A percentile compares a stretch with the other conserved stretches of the same genome.
These are phyloP conservation scores for Sugiyamaella chiloensis DNA, from an alignment of 805 yeast species.

Conservation along the genomic window DNA sequence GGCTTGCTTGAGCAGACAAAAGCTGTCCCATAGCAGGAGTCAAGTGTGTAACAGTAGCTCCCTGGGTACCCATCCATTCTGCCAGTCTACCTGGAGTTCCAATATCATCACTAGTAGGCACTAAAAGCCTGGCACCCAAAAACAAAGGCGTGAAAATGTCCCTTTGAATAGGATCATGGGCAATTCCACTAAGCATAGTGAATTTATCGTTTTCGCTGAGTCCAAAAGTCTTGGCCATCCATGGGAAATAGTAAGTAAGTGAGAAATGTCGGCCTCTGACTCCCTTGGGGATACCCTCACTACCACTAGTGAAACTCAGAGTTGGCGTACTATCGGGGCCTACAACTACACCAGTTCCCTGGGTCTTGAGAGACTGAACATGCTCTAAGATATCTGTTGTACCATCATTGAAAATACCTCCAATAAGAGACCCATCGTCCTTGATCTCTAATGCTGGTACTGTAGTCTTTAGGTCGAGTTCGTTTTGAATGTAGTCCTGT, in stretches of 20 bases:
- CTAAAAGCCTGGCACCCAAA: constrained; percentile 87
- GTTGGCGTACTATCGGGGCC: constrained; percentile 99
- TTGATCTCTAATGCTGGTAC: constrained; percentile 75
- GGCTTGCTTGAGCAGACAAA: constrained; percentile 89
- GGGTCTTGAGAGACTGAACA: constrained; percentile 45
- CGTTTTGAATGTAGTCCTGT: constrained; percentile 68
- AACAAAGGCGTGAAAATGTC: constrained; percentile 98
- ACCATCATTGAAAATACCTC: constrained; percentile 37
- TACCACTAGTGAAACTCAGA: constrained; percentile 92
- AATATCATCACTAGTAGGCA: constrained; percentile 95
- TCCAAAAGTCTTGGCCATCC: constrained; percentile 91
- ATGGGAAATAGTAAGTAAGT: constrained; percentile 93
- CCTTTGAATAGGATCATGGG: constrained; percentile 99
- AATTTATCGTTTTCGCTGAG: constrained; percentile 78
- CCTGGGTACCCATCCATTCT: constrained; percentile 90
- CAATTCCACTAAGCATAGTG: constrained; percentile 98
- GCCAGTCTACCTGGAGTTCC: constrained; percentile 98
- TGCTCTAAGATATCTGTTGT: constrained; percentile 50
- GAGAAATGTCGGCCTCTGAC: constrained; percentile 97
- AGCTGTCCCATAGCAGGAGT: constrained; percentile 99
- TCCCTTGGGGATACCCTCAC: constrained; percentile 98
- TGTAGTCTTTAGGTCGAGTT: constrained; percentile 66
- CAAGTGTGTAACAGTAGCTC: constrained; percentile 93
- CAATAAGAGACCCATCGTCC: constrained; percentile 68
- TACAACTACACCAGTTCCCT: constrained; percentile 81